Conservation (phyloP, 2,329 filamentous ascomycete genomes). For the Coniella vitis region DNA sequence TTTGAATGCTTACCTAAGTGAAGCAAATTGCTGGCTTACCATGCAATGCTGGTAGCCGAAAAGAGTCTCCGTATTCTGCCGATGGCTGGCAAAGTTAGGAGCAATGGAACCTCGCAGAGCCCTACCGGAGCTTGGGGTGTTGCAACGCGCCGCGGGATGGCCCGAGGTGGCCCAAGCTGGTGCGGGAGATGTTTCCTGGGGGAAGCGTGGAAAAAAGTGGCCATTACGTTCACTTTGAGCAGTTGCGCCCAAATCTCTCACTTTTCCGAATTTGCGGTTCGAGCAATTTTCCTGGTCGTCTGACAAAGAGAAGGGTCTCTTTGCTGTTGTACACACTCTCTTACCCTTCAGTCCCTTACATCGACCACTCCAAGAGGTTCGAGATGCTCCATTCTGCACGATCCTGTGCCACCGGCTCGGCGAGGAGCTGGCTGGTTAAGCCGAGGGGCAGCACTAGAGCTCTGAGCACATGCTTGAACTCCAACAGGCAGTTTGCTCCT, state of each 20-base stretch:
- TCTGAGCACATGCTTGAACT: slow-evolving; percentile 15
- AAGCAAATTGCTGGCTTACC: no score
- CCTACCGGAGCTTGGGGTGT: not conserved
- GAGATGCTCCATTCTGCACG: slow-evolving; percentile 15
- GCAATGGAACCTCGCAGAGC: not conserved
- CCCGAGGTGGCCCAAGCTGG: slow-evolving; percentile 8
- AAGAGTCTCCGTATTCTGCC: slow-evolving; percentile 13
- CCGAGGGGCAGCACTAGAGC: slow-evolving; percentile 15
- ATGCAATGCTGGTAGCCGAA: not conserved
- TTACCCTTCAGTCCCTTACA: not conserved
- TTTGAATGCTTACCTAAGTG: no score
- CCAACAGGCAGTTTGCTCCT: slow-evolving; percentile 1
- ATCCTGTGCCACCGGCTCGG: slow-evolving; percentile 10
- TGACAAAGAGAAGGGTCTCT: not conserved
- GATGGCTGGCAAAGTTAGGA: slow-evolving; percentile 8
- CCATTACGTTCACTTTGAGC: not conserved
- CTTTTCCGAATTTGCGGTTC: not conserved
- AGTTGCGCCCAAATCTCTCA: not conserved
- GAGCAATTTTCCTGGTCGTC: not conserved
- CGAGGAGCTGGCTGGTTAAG: slow-evolving; percentile 10
- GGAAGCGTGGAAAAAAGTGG: not conserved
- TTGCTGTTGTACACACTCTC: not conserved
- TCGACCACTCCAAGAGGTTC: not conserved
- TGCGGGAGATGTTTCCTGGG: slow-evolving; percentile 10
- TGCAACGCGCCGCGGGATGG: slow-evolving; percentile 1